phyloP scores from a whole-genome alignment of 257 asterid species.

The Fraxinus americana region DNA sequence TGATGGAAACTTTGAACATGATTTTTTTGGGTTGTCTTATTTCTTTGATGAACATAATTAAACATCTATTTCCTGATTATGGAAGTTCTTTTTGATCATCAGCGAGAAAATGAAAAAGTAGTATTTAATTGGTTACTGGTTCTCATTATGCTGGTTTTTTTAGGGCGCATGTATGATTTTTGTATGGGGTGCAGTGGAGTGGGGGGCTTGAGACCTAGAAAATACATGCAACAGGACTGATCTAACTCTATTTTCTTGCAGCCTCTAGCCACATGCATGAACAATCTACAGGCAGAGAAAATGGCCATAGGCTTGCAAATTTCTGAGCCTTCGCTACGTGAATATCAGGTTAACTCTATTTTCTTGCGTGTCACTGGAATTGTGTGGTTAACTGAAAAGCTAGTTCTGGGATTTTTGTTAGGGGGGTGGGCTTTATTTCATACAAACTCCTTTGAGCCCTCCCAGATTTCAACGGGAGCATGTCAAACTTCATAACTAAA shows the following conservation, averaged over 20 bases:
- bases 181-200: not conserved
- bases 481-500: not conserved
- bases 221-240: not conserved
- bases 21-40: not conserved
- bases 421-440: too few species aligned
- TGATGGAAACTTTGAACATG: not conserved
- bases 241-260: constrained; percentile 36
- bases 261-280: constrained; percentile 94
- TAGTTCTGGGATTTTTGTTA: not conserved
- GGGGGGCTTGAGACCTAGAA: not conserved
- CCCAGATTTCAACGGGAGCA: not conserved
- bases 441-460: not conserved
- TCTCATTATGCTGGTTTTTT: not conserved
- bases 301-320: constrained; percentile 85
- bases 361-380: not conserved
- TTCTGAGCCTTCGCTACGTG: constrained; percentile 87
- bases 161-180: not conserved
- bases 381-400: not conserved
- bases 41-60: not conserved
- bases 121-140: not conserved
- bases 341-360: constrained; percentile 69
- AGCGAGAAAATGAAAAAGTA: too few species aligned
- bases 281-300: constrained; percentile 78
- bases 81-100: not conserved
- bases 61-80: not conserved